Evolutionary conservation across 2,329 filamentous ascomycete genomes (phyloP).

Genomic region (Xylaria multiplex): DNA sequence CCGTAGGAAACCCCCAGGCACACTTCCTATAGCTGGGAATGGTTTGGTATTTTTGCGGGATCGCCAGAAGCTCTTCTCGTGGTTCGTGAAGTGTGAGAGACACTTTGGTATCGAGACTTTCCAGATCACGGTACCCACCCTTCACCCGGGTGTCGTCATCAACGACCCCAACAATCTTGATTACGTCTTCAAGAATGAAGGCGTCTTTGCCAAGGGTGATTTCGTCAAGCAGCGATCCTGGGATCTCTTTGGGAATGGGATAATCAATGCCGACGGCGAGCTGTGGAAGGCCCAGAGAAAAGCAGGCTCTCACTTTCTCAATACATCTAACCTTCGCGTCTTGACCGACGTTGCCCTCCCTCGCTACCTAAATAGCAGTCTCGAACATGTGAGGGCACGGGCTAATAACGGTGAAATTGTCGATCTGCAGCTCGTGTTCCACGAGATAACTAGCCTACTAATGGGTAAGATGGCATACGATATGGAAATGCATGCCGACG

Average conservation of each 20-base stretch:
- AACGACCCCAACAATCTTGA: constrained; percentile 70
- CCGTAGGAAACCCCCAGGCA: constrained; percentile 59
- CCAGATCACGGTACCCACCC: constrained; percentile 68
- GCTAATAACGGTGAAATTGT: constrained; percentile 49
- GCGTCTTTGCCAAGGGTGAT: constrained; percentile 68
- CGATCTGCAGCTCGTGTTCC: constrained; percentile 69
- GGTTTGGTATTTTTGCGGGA: constrained; percentile 69
- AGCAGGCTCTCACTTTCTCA: constrained; percentile 69
- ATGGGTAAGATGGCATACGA: constrained; percentile 77
- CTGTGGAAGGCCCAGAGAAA: constrained; percentile 71
- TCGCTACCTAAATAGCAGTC: constrained; percentile 58
- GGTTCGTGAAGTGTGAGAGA: constrained; percentile 69
- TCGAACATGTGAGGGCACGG: constrained; percentile 52
- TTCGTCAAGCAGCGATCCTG: constrained; percentile 69
- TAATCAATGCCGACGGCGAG: constrained; percentile 73
- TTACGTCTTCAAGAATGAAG: constrained; percentile 70
- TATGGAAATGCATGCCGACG: constrained; percentile 72
- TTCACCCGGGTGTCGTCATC: constrained; percentile 71
- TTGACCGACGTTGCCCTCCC: constrained; percentile 68
- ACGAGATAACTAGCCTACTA: constrained; percentile 71
- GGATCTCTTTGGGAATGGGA: constrained; percentile 72
- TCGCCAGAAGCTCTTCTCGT: constrained; percentile 68
- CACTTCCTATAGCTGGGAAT: constrained; percentile 67
- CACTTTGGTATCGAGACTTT: constrained; percentile 69
- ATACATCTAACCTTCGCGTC: constrained; percentile 64